Evolutionary conservation across 306 rosid genomes (phyloP).

Genomic region (Senna tora): DNA sequence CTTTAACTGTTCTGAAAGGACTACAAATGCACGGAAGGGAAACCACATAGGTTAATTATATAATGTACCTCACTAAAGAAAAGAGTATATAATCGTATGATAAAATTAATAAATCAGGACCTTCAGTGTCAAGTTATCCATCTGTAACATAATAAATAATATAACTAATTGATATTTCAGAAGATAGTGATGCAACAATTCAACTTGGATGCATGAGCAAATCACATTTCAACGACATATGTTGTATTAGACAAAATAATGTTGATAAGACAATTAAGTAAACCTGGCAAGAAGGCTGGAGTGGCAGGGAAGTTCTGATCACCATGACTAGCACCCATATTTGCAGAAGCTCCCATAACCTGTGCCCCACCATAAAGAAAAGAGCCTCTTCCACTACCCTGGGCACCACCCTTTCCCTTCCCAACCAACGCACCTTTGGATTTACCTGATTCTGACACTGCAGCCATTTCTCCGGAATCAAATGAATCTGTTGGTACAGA

Average conservation of each 20-base stretch:
- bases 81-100: background rate
- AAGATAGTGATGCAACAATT: slow-evolving; percentile 1
- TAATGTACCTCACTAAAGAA: background rate
- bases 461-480: slow-evolving; percentile 72
- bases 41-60: background rate
- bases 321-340: slow-evolving; percentile 61
- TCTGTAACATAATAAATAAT: background rate
- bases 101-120: background rate
- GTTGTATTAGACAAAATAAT: slow-evolving; percentile 8
- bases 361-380: slow-evolving; percentile 66
- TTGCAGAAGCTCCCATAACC: slow-evolving; percentile 65
- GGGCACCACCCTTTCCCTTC: slow-evolving; percentile 75
- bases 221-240: background rate
- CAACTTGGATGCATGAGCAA: background rate
- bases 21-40: slow-evolving; percentile 15
- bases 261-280: slow-evolving; percentile 26
- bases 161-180: background rate
- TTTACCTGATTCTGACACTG: slow-evolving; percentile 68
- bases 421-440: slow-evolving; percentile 71
- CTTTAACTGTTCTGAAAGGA: background rate
- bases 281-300: slow-evolving; percentile 89
- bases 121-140: background rate
- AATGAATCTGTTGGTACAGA: slow-evolving; percentile 51
- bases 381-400: slow-evolving; percentile 77
- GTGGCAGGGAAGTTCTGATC: slow-evolving; percentile 81